A percentile compares a stretch with the other conserved stretches of the same genome.
phyloP scores from a whole-genome alignment of 116 monocot species.

The Posidonia oceanica region DNA sequence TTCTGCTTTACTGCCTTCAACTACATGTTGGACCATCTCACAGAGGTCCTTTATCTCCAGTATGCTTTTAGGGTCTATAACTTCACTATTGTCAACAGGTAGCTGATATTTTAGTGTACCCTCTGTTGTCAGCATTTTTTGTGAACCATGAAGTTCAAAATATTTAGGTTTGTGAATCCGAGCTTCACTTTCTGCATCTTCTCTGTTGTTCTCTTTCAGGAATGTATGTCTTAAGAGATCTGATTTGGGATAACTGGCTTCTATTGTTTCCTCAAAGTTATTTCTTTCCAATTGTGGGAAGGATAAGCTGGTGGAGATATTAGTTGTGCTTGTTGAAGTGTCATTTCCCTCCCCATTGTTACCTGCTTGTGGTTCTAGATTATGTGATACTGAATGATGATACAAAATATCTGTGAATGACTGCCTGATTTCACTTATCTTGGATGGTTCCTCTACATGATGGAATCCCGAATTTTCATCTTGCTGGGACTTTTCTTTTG shows the following conservation, averaged over 20 bases:
- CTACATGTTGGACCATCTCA: constrained; percentile 1
- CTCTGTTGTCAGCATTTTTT: not conserved
- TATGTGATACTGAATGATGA: not conserved
- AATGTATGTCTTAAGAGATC: too few species aligned
- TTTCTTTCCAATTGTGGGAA: not conserved
- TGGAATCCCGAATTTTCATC: not conserved
- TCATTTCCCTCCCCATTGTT: not conserved
- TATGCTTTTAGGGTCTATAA: not conserved
- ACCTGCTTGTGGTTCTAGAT: not conserved
- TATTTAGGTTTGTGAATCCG: not conserved
- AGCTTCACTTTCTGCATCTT: constrained; percentile 1
- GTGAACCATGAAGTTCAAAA: not conserved
- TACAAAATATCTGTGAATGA: not conserved
- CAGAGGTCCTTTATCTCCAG: not conserved
- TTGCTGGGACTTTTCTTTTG: not conserved
- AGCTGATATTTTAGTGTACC: not conserved
- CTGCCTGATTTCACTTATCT: not conserved
- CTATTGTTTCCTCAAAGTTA: not conserved
- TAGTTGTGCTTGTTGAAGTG: not conserved
- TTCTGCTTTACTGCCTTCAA: not conserved
- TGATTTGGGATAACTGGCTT: not conserved
- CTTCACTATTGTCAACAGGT: not conserved
- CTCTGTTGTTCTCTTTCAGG: not conserved
- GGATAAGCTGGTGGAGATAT: not conserved
- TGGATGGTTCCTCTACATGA: not conserved